These are phyloP conservation scores for Noccaea caerulescens DNA, from an alignment of 345 rosid genomes.

Conservation along the genomic window DNA sequence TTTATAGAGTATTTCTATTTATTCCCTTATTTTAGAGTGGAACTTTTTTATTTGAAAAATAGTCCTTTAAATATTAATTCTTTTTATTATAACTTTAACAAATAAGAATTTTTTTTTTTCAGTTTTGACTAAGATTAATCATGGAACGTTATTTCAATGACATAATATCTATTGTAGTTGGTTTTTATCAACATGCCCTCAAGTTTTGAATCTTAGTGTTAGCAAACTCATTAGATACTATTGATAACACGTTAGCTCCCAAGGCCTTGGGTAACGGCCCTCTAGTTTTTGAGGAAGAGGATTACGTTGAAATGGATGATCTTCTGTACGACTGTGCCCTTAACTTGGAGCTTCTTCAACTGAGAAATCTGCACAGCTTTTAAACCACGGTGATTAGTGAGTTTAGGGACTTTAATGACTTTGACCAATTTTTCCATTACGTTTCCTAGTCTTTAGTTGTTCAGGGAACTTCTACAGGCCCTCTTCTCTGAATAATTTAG, in stretches of 20 bases:
- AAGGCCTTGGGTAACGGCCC: conserved; percentile 10
- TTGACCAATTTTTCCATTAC: conserved; percentile 41
- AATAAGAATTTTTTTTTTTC: no score
- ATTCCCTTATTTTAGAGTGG: no score
- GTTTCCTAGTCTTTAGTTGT: conserved; percentile 37
- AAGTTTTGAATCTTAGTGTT: conserved; percentile 16
- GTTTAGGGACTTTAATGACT: conserved; percentile 22
- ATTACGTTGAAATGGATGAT: conserved; percentile 92
- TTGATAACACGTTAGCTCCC: conserved; percentile 37
- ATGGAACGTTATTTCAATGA: no score
- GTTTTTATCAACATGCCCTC: background rate
- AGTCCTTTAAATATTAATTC: no score
- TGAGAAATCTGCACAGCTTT: conserved; percentile 12
- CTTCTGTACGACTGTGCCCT: conserved; percentile 44
- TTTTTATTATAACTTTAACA: no score
- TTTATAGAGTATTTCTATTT: no score
- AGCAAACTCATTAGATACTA: no score
- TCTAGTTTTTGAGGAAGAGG: conserved; percentile 45
- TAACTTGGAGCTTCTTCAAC: conserved; percentile 42
- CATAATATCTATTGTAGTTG: no score
- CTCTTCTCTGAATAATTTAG: conserved; percentile 21
- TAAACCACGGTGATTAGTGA: conserved; percentile 30
- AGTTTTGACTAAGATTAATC: no score
- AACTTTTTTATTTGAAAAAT: no score
- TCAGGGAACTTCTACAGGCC: conserved; percentile 13